Conservation (phyloP, 176 grass and related monocot species). For the Bonia amplexicaulis region DNA sequence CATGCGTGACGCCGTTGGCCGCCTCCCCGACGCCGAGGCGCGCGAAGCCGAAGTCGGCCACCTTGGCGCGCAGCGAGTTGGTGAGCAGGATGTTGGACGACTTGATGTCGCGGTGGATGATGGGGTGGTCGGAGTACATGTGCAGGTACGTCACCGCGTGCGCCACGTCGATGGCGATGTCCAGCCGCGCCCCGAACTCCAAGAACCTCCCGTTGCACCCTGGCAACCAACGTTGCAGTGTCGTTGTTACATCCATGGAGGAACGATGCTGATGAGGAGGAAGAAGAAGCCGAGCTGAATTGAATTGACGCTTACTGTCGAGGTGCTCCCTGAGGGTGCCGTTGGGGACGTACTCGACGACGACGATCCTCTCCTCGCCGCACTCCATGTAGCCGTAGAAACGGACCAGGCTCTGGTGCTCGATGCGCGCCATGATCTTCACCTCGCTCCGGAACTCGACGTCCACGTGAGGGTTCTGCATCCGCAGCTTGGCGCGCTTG, state of each 20-base stretch:
- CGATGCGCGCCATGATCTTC: slow-evolving; percentile 61
- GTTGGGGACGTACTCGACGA: slow-evolving; percentile 86
- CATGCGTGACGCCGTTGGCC: slow-evolving; percentile 34
- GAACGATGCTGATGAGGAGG: background rate
- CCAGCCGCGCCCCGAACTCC: slow-evolving; percentile 51
- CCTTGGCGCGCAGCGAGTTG: slow-evolving; percentile 76
- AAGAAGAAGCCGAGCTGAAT: too few species aligned
- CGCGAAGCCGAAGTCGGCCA: slow-evolving; percentile 93
- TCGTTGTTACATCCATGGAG: background rate
- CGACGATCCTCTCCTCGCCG: slow-evolving; percentile 66
- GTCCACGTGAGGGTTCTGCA: slow-evolving; percentile 53
- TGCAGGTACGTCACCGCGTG: slow-evolving; percentile 94
- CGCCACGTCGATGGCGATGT: slow-evolving; percentile 86
- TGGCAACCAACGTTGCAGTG: background rate
- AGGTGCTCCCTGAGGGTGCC: slow-evolving; percentile 86
- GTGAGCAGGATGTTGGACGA: slow-evolving; percentile 97
- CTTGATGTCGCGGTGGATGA: slow-evolving; percentile 99
- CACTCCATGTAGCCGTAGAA: slow-evolving; percentile 81
- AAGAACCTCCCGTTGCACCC: slow-evolving; percentile 46
- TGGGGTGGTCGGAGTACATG: slow-evolving; percentile 81
- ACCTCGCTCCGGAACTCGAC: slow-evolving; percentile 89
- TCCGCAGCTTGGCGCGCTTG: slow-evolving; percentile 72
- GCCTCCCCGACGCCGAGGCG: slow-evolving; percentile 45
- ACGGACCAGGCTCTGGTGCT: slow-evolving; percentile 71
- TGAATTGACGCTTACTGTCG: slow-evolving; percentile 41